Base-by-base conservation (phyloP, 140 eudicot species). In the Flaveria floridana region DNA sequence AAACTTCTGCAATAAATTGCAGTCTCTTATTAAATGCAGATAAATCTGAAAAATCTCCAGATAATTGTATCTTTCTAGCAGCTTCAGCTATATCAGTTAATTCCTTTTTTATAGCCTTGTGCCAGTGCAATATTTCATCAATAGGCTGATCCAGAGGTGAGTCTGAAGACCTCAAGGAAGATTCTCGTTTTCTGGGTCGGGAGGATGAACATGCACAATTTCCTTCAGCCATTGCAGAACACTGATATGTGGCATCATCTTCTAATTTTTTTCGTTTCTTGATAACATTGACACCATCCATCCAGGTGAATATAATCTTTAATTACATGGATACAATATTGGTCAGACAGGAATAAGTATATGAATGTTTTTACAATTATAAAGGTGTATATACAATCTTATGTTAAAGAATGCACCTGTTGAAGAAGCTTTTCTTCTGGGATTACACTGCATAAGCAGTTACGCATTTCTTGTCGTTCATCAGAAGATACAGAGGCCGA, bases 121-220 rank as follows among this genome's bases (percentile, higher is more conserved):
- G 99, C 97, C 97, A 90, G 78, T 88, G 96, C 85, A 94, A 71
- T 85, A 94, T 94, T 83, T 94, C 99, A 87, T 94, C 99, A 19
- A 94, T 81, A 7, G 99, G 99, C 44, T 76, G 81, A 75, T 80
- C 86, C 26, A 63, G 79, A 62, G 79, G 77, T 78, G 87, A 73
- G 37, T 72, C 84, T 26, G 26, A 48, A 75, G 84, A 61, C 61
- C 68, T 57, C 52, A 61, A 51, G 34, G 65, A 25, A 9, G 76
- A 59, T 65, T 88, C 87, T 71, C 82, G 68, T 83, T 80, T 82
- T 18, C 81, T 77, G 19, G 72, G 30, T 78, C 70, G 80, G 46
- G 96, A 85, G 71, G 90, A 86, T 84, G 84, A 87, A 83, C 95
- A 84, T 47, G 95, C 83, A 77, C 96, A 86, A 67, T 77, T 76